Conservation (phyloP, 179 eudicot genomes). For the Vitellaria paradoxa region DNA sequence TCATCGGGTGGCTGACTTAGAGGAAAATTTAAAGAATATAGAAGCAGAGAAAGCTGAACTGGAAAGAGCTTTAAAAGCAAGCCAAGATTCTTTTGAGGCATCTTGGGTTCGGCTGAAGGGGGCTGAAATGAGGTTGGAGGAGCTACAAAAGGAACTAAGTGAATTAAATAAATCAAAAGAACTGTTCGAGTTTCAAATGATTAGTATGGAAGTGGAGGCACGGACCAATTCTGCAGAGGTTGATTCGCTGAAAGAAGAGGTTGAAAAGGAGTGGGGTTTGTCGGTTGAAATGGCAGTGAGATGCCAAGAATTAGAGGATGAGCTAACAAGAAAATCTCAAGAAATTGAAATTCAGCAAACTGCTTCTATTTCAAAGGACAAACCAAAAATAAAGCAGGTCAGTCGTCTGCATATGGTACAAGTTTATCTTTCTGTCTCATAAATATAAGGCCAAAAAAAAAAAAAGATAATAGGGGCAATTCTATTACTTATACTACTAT, state of each 20-base stretch:
- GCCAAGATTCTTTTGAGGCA: constrained; percentile 37
- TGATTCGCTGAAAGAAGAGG: constrained; percentile 38
- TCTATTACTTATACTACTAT: no score
- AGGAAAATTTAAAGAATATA: constrained; percentile 39
- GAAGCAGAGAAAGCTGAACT: constrained; percentile 50
- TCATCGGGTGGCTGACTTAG: constrained; percentile 41
- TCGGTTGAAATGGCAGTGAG: constrained; percentile 38
- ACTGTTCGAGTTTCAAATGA: constrained; percentile 37
- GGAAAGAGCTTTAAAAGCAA: constrained; percentile 36
- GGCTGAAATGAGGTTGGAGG: constrained; percentile 31
- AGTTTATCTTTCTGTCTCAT: no score
- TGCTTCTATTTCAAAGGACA: constrained; percentile 24
- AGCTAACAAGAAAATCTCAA: constrained; percentile 33
- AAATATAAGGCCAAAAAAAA: background rate
- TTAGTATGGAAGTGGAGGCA: constrained; percentile 38
- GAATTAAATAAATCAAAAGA: constrained; percentile 42
- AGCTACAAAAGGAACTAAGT: constrained; percentile 42
- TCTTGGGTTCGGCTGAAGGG: constrained; percentile 38
- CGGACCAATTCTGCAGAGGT: constrained; percentile 36
- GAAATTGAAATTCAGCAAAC: constrained; percentile 36
- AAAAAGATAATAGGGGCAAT: no score
- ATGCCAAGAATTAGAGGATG: constrained; percentile 48
- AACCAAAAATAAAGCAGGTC: constrained; percentile 64
- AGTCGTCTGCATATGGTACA: background rate
- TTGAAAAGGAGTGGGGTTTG: constrained; percentile 40